phyloP scores from a whole-genome alignment of 2,329 filamentous ascomycete species.

The Colletotrichum siamense region DNA sequence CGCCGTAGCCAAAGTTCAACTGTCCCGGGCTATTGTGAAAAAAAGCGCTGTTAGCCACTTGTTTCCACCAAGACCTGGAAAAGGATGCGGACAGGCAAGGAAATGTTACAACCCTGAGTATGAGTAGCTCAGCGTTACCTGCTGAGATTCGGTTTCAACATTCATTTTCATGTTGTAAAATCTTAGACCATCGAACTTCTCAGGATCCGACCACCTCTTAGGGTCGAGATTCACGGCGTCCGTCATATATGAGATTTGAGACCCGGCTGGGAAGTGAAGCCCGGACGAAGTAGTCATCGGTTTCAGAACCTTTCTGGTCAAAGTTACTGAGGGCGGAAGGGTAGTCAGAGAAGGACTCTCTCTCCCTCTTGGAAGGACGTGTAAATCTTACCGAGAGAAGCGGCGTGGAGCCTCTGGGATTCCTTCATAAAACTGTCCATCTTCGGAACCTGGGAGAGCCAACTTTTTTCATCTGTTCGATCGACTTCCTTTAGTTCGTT shows the following conservation, averaged over 20 bases:
- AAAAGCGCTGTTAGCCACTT: background rate
- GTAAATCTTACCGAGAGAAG: background rate
- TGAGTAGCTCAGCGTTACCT: background rate
- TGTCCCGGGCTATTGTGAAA: background rate
- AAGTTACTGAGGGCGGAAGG: background rate
- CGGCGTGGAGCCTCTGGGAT: background rate
- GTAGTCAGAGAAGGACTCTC: background rate
- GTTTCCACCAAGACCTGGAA: background rate
- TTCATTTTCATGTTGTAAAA: background rate
- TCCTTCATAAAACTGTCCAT: conserved; percentile 14
- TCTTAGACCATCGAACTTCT: background rate
- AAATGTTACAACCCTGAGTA: background rate
- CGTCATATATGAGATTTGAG: background rate
- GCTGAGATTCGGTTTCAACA: background rate
- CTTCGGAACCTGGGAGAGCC: background rate
- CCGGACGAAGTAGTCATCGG: background rate
- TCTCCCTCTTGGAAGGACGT: background rate
- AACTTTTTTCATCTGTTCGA: background rate
- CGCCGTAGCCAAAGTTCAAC: background rate
- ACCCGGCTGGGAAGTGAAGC: background rate
- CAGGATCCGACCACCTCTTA: background rate
- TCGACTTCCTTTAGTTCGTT: background rate
- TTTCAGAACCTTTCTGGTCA: background rate
- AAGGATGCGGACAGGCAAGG: background rate
- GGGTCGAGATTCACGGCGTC: conserved; percentile 1